These are phyloP conservation scores for Piloderma croceum DNA, from an alignment of 768 basidiomycete species.

Conservation along the genomic window DNA sequence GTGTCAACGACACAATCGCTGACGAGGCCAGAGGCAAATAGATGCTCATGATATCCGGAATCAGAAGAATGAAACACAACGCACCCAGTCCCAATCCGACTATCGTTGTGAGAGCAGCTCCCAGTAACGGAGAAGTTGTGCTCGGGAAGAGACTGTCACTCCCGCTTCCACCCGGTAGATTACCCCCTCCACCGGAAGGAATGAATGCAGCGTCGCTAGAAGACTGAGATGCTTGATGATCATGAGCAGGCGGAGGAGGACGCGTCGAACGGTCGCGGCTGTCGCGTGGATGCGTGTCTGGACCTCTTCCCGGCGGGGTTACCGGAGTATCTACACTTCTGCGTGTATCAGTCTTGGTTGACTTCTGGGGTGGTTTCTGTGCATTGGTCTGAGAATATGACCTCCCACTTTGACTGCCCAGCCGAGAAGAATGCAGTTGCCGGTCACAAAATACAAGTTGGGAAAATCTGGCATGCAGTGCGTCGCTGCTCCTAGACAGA, in stretches of 20 bases:
- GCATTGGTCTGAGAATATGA: neutral
- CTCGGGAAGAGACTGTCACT: slow-evolving; percentile 27
- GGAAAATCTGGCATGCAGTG: neutral
- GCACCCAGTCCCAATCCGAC: slow-evolving; percentile 58
- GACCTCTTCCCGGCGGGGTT: neutral
- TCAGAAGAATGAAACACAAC: slow-evolving; percentile 13
- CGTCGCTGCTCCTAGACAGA: neutral
- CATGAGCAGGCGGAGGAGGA: neutral
- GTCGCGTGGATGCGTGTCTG: neutral
- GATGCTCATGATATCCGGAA: neutral
- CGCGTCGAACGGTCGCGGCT: neutral
- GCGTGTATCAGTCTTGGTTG: neutral
- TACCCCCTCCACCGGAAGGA: neutral
- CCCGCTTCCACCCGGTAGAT: slow-evolving; percentile 4
- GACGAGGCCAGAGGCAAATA: neutral
- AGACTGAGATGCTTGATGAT: neutral
- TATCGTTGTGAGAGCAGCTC: slow-evolving; percentile 54
- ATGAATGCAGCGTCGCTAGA: neutral
- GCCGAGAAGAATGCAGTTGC: neutral
- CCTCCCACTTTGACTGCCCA: neutral
- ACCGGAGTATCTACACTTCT: neutral
- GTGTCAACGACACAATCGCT: neutral
- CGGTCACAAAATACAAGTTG: neutral
- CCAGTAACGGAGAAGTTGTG: slow-evolving; percentile 24
- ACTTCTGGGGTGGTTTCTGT: neutral